Conservation (phyloP, 805 yeast genomes). For the Suhomyces pyralidae region DNA sequence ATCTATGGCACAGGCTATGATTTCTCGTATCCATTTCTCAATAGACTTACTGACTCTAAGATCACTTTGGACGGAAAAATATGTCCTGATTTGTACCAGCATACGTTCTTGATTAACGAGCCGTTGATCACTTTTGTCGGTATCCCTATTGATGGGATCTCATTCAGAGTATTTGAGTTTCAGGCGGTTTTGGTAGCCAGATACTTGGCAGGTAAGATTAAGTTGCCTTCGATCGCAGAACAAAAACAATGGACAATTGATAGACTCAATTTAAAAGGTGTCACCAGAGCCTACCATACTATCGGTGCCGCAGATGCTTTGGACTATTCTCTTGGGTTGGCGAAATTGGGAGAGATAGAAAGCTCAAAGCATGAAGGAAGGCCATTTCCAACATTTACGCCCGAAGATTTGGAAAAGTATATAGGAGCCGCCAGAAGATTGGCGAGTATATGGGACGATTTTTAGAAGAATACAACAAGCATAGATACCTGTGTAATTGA, state of each 20-base stretch:
- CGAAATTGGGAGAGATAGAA: conserved; percentile 16
- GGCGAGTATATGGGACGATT: background rate
- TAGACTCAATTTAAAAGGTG: conserved; percentile 42
- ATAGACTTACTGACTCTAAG: conserved; percentile 29
- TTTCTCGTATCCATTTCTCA: conserved; percentile 60
- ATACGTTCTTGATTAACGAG: conserved; percentile 53
- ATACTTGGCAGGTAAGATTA: conserved; percentile 54
- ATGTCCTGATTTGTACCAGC: conserved; percentile 52
- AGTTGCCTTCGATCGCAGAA: conserved; percentile 45
- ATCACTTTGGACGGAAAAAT: conserved; percentile 23
- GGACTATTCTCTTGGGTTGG: conserved; percentile 12
- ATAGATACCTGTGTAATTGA: background rate
- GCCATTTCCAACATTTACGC: conserved; percentile 19
- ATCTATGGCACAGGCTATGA: conserved; percentile 76
- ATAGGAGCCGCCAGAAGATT: conserved; percentile 12
- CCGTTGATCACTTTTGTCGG: conserved; percentile 66
- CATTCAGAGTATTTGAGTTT: conserved; percentile 57
- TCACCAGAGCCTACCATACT: conserved; percentile 41
- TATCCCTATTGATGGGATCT: conserved; percentile 57
- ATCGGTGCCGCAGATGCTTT: conserved; percentile 18
- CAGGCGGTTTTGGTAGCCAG: conserved; percentile 68
- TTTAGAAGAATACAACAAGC: background rate
- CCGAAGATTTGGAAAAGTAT: conserved; percentile 13
- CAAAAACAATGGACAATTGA: conserved; percentile 44
- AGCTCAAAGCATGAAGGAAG: conserved; percentile 17